Base-by-base conservation (phyloP, 371 early-diverging fungal genomes). In the Mortierella sp. region DNA sequence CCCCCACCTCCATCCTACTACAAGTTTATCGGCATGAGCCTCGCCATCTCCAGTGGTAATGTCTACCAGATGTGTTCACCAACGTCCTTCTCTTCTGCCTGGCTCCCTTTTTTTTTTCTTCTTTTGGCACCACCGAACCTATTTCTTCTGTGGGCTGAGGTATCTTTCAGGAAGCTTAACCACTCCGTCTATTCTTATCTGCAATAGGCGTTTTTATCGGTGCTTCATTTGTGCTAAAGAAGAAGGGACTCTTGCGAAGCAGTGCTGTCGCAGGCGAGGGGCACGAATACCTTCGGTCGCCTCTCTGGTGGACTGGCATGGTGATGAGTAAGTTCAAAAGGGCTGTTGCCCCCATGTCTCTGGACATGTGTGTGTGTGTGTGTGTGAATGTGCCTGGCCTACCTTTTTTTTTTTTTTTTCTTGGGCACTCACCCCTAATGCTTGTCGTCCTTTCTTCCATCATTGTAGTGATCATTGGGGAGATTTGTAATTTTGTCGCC, bases 301-400 rank as follows among this genome's bases (percentile, higher is more conserved):
- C 85, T 25, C 88, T 96, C 74, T 98, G 98, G 98, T 98, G 98
- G 98, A 83, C 89, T 47, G 98, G 98, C 53, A 96, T 96, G 94
- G 84, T 87, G 28, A 75, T 91, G 64, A 91, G 91, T 90, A 88
- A 81, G 84, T 68, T 25, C 64, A 44, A 60, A 44, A 23, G 46
- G 37, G 44, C 28, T 46, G 23, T 25, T 37, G 43, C 16, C 30
- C 44, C 7, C 6, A 23, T 47, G 23, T 7, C 44, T 18, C 11
- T n/a, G n/a, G n/a, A n/a, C n/a, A n/a, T n/a, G n/a, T n/a, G n/a
- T n/a, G n/a, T n/a, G n/a, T n/a, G n/a, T n/a, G n/a, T n/a, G n/a
- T n/a, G 28, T 2, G 18, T 62, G 14, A 62, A 7, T 7, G 21
- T 26, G 50, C 59, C 79, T 15, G 86, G 85, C 44, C 84, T 80